phyloP scores from a whole-genome alignment of 2,329 filamentous ascomycete genomes.

The Pestalotiopsis sp. region DNA sequence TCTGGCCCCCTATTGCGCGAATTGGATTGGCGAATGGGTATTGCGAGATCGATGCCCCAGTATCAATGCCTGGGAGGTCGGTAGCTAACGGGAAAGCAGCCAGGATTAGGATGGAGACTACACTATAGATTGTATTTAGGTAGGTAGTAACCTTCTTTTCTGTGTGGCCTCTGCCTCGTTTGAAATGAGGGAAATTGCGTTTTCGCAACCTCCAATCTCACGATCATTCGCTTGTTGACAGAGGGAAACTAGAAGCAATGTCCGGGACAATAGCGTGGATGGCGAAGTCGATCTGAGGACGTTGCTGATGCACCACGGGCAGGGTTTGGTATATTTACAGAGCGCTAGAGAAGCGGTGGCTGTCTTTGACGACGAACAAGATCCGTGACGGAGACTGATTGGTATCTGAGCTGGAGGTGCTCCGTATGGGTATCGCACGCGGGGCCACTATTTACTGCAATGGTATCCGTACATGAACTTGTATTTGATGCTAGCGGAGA shows the following conservation, averaged over 20 bases:
- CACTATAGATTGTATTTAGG: neutral
- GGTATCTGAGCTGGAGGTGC: too few species aligned
- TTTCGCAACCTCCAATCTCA: constrained; percentile 5
- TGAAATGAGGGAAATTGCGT: constrained; percentile 2
- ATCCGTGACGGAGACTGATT: too few species aligned
- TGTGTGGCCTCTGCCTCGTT: neutral
- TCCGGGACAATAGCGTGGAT: neutral
- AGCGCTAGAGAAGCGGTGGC: neutral
- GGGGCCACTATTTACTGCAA: too few species aligned
- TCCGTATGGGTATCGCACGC: too few species aligned
- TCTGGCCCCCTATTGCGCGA: neutral
- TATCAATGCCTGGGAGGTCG: neutral
- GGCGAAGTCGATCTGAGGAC: neutral
- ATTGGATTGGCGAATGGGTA: neutral
- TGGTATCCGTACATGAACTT: too few species aligned
- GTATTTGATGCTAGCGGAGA: too few species aligned
- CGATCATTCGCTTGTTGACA: neutral
- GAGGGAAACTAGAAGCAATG: neutral
- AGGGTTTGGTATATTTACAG: neutral
- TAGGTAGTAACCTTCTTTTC: neutral
- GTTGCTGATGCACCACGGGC: neutral
- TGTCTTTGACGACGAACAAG: too few species aligned
- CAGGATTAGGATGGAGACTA: neutral
- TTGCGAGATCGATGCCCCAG: neutral
- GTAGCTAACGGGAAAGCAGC: neutral